Conservation (phyloP, 805 yeast species). For the Blastobotrys americana region DNA sequence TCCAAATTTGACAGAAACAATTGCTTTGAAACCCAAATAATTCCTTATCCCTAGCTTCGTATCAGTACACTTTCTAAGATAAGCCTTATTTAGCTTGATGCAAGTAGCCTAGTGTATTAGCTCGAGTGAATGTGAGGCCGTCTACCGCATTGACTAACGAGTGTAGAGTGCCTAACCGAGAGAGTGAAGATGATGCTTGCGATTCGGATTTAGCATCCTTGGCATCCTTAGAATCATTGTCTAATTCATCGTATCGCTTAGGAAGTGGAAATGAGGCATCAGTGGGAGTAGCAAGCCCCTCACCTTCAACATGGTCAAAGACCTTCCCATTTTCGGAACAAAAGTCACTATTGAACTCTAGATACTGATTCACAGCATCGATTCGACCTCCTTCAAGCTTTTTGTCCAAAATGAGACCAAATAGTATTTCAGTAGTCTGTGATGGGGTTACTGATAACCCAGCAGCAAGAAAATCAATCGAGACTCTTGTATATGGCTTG, state of each 20-base stretch:
- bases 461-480: constrained; percentile 22
- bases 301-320: constrained; percentile 1
- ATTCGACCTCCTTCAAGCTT: constrained; percentile 24
- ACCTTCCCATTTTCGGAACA: background rate
- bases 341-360: constrained; percentile 3
- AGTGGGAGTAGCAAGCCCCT: background rate
- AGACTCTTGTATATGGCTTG: constrained; percentile 28
- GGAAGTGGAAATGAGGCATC: background rate
- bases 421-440: constrained; percentile 19
- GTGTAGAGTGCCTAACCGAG: background rate
- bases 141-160: background rate
- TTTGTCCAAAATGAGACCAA: constrained; percentile 26
- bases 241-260: background rate
- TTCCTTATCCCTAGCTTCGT: no score
- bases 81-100: no score
- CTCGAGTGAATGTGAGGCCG: no score
- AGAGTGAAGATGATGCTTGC: background rate
- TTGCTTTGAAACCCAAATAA: no score
- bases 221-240: background rate
- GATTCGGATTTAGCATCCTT: background rate
- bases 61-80: no score
- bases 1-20: no score
- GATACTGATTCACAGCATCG: constrained; percentile 18
- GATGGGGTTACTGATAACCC: constrained; percentile 17
- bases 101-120: no score